phyloP scores from a whole-genome alignment of 345 rosid species.

The Tarenaya hassleriana region DNA sequence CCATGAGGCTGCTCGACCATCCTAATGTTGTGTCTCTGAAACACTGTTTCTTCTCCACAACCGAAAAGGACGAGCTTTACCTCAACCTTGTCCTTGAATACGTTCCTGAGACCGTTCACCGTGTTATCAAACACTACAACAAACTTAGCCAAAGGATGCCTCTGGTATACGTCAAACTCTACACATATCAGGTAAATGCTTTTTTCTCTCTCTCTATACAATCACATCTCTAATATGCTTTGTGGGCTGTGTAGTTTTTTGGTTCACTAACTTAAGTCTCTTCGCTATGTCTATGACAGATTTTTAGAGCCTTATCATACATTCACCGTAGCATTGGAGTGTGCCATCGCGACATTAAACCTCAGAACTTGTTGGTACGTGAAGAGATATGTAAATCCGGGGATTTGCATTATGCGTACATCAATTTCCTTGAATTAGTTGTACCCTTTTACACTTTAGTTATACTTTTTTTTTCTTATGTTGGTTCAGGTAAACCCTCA shows the following conservation, averaged over 20 bases:
- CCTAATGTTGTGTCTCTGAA: slow-evolving; percentile 82
- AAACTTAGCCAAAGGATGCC: slow-evolving; percentile 92
- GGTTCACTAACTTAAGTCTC: not conserved
- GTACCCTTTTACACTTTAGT: no score
- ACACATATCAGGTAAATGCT: slow-evolving; percentile 69
- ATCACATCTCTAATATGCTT: not conserved
- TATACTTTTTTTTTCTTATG: not conserved
- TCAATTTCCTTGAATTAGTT: no score
- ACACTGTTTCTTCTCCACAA: slow-evolving; percentile 96
- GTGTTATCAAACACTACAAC: slow-evolving; percentile 84
- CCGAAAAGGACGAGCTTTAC: slow-evolving; percentile 91
- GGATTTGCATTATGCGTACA: not conserved
- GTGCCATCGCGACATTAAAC: slow-evolving; percentile 95
- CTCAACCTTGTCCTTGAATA: slow-evolving; percentile 94
- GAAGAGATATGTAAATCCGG: not conserved
- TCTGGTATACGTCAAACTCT: slow-evolving; percentile 77
- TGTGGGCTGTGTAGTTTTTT: not conserved
- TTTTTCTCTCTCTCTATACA: not conserved
- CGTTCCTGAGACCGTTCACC: slow-evolving; percentile 92
- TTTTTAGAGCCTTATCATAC: slow-evolving; percentile 82
- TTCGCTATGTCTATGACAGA: slow-evolving; percentile 38
- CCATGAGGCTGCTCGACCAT: slow-evolving; percentile 96
- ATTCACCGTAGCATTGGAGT: slow-evolving; percentile 81
- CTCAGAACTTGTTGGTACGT: slow-evolving; percentile 90
- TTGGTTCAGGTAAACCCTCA: slow-evolving; percentile 82